Base-by-base conservation (phyloP, 225 moss, liverwort and hornwort genomes). In the Anthoceros angustus region DNA sequence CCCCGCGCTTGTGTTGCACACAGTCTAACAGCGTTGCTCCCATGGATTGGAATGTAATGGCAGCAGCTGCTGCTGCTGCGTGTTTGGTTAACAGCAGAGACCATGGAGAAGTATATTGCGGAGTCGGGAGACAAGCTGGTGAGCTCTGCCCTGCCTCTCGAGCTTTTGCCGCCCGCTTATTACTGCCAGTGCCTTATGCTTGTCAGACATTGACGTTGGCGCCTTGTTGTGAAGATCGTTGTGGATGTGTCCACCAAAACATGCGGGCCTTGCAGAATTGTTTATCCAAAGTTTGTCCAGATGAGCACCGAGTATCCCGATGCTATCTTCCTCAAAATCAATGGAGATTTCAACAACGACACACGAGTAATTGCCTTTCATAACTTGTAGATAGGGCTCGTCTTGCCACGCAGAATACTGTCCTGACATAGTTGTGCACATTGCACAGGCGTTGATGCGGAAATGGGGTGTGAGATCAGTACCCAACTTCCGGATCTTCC, bases 231-330 rank as follows among this genome's bases (percentile, higher is more conserved):
- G 70, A 85, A 93, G 93, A 72, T 94, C 20, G 90, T 95, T 23
- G 81, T 95, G 18, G 85, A 90, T 70, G 43, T 95, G 68, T 95
- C 94, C 25, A 95, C 94, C 43, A 83, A 61, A 2, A 95, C 94
- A 6, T 95, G 94, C 63, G 94, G 94, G 18, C 94, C 94, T 67
- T 95, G 94, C 73, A 95, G 88, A 71, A 79, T 95, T 69, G 85
- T 95, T 16, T 88, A 64, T 46, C 94, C 94, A 6, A 90, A 90
- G 72, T 67, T 90, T 25, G 86, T 88, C 14, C 80, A 85, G 66
- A 80, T 95, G 90, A 95, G 94, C 65, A 66, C 72, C 9, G 49
- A 84, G 39, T 95, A 88, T 43, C 87, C 93, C 3, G 90, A 95
- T 32, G 94, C 77, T 0, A 40, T 90, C 62, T 95, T 95, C 39